Conservation (phyloP, 495 filamentous ascomycete genomes). For the Penicillium coprophilum region DNA sequence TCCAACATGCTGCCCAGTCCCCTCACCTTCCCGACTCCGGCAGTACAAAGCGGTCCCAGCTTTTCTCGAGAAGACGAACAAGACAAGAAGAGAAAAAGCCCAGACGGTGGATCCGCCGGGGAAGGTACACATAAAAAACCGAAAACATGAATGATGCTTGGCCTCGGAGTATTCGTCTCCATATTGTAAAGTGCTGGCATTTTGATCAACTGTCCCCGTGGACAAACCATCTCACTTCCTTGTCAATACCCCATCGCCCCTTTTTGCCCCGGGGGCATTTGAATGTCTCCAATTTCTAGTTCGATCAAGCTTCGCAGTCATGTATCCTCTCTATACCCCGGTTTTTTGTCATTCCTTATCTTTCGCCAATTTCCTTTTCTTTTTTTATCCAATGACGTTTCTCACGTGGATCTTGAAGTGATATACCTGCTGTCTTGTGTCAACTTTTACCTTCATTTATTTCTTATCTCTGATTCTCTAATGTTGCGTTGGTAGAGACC, state of each 20-base stretch:
- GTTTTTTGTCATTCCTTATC: conserved; percentile 19
- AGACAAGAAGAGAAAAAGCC: conserved; percentile 55
- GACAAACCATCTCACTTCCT: conserved; percentile 11
- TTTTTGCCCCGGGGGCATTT: conserved; percentile 8
- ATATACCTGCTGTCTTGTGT: conserved; percentile 13
- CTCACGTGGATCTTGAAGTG: conserved; percentile 11
- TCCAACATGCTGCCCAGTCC: conserved; percentile 87
- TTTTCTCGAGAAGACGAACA: conserved; percentile 61
- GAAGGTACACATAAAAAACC: conserved; percentile 49
- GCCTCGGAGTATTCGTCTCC: not conserved
- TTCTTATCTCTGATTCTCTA: conserved; percentile 9
- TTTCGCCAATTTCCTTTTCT: conserved; percentile 11
- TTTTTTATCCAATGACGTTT: conserved; percentile 6
- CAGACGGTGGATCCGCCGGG: conserved; percentile 43
- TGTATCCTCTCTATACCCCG: conserved; percentile 27
- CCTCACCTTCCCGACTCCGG: conserved; percentile 85
- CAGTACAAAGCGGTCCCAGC: conserved; percentile 67
- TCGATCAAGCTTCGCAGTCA: conserved; percentile 21
- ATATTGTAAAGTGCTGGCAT: not conserved
- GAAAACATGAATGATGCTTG: conserved; percentile 35
- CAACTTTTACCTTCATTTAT: not conserved
- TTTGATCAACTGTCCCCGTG: conserved; percentile 15
- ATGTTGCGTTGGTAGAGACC: conserved; percentile 4
- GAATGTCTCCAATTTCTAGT: conserved; percentile 10
- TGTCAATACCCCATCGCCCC: conserved; percentile 7